phyloP scores from a whole-genome alignment of 805 yeast genomes.

The Wickerhamiella dianesei region DNA sequence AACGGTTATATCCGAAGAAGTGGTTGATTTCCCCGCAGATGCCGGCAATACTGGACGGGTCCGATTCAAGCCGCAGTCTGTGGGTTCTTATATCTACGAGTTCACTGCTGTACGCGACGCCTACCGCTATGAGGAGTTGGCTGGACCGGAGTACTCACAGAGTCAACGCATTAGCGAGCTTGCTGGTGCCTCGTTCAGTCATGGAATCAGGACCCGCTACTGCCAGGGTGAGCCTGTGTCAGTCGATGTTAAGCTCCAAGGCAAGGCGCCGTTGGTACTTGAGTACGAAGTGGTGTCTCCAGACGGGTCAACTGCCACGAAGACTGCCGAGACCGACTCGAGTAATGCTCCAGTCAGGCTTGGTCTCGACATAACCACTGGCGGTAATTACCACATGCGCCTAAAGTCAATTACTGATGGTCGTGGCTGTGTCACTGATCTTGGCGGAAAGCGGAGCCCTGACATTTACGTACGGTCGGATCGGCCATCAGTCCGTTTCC shows the following conservation, averaged over 20 bases:
- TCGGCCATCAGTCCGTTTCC: constrained; percentile 45
- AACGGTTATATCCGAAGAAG: constrained; percentile 12
- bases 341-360: constrained; percentile 27
- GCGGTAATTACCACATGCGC: constrained; percentile 61
- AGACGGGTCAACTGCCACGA: background rate
- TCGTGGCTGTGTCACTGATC: constrained; percentile 64
- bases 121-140: constrained; percentile 31
- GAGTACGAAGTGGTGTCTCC: constrained; percentile 28
- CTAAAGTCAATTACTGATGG: constrained; percentile 57
- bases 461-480: constrained; percentile 56
- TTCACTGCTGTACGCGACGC: constrained; percentile 46
- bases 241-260: constrained; percentile 51
- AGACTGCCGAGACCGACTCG: constrained; percentile 1
- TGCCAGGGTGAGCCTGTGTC: constrained; percentile 36
- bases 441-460: constrained; percentile 47
- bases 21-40: constrained; percentile 1
- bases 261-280: constrained; percentile 66
- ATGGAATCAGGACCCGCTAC: constrained; percentile 20
- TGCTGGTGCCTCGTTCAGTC: background rate
- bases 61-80: constrained; percentile 60
- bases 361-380: constrained; percentile 24
- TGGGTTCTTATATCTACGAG: constrained; percentile 68
- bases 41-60: constrained; percentile 26
- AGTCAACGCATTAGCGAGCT: background rate
- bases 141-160: constrained; percentile 28